Evolutionary conservation across 2,329 filamentous ascomycete species (phyloP).

Genomic region (Fusarium metavorans): DNA sequence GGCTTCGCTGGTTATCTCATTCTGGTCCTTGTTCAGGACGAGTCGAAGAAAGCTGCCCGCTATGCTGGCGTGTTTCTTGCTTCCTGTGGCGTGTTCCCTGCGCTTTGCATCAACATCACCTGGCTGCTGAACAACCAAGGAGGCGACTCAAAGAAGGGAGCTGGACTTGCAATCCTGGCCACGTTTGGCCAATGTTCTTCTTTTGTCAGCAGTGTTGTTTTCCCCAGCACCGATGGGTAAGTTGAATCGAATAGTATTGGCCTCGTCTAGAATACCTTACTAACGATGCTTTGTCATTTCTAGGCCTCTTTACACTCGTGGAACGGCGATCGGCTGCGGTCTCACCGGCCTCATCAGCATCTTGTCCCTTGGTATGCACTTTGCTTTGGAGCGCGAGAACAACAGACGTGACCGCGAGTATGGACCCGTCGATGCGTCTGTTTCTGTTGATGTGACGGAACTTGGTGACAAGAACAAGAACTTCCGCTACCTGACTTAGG

Average conservation of each 20-base stretch:
- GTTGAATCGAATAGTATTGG: neutral
- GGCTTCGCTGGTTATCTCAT: slow-evolving; percentile 9
- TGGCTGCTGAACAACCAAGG: slow-evolving; percentile 30
- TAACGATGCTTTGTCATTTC: neutral
- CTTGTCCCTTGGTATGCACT: slow-evolving; percentile 9
- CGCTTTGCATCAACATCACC: slow-evolving; percentile 25
- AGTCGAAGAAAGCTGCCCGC: slow-evolving; percentile 2
- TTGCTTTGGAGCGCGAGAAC: slow-evolving; percentile 18
- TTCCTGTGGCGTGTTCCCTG: slow-evolving; percentile 22
- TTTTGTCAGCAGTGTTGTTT: slow-evolving; percentile 22
- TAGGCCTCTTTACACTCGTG: slow-evolving; percentile 14
- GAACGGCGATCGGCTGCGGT: slow-evolving; percentile 17
- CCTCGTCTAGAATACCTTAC: neutral
- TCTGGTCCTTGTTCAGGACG: slow-evolving; percentile 12
- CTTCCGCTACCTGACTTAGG: slow-evolving; percentile 20
- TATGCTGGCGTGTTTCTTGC: slow-evolving; percentile 17
- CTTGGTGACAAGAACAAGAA: slow-evolving; percentile 17
- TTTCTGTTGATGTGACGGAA: slow-evolving; percentile 10
- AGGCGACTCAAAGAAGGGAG: slow-evolving; percentile 24
- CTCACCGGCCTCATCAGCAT: slow-evolving; percentile 10
- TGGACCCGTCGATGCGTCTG: neutral
- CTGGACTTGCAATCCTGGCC: slow-evolving; percentile 20
- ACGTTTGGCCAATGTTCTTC: slow-evolving; percentile 26
- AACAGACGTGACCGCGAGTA: slow-evolving; percentile 10
- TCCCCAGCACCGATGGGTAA: slow-evolving; percentile 19